Percentiles rank a stretch among this genome's conserved stretches.
Conservation (phyloP, 1,284 basidiomycete species). For the Moesziomyces parantarcticus region DNA sequence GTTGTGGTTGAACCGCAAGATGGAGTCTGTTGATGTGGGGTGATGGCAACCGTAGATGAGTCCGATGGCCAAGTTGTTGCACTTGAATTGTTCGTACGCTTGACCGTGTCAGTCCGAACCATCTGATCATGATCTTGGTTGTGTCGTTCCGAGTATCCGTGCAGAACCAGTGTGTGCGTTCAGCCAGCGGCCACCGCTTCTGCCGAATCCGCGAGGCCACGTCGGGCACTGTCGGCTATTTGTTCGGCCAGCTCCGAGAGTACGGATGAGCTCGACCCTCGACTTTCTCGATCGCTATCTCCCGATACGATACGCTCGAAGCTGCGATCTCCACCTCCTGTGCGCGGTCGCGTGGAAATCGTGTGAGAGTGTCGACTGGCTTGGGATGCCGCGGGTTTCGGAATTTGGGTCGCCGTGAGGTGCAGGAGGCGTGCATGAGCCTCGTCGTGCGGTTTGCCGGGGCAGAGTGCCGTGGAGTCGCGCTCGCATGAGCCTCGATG, state of each 20-base stretch:
- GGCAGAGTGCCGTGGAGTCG: too few relatives aligned
- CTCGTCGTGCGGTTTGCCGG: too few relatives aligned
- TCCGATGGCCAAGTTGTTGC: too few relatives aligned
- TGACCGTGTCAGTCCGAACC: too few relatives aligned
- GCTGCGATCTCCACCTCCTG: background rate
- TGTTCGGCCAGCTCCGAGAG: constrained; percentile 13
- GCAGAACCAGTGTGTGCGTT: too few relatives aligned
- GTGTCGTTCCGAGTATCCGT: too few relatives aligned
- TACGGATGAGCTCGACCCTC: background rate
- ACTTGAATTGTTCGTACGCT: too few relatives aligned
- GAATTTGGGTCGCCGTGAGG: constrained; percentile 11
- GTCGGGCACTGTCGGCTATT: constrained; percentile 4
- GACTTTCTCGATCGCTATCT: constrained; percentile 1
- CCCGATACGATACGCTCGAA: constrained; percentile 1
- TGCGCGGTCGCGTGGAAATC: background rate
- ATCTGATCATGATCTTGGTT: too few relatives aligned
- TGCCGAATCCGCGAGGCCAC: too few relatives aligned
- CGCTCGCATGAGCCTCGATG: background rate
- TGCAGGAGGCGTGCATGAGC: background rate
- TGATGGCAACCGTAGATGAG: too few relatives aligned
- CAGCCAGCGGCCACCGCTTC: too few relatives aligned
- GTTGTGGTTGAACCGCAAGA: background rate
- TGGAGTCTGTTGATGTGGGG: too few relatives aligned
- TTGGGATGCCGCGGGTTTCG: constrained; percentile 14
- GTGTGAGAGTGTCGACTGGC: background rate